A percentile compares a stretch with the other conserved stretches of the same genome.
Conservation (phyloP, 2,329 filamentous ascomycete genomes). For the Nothomitra cinnamomea region DNA sequence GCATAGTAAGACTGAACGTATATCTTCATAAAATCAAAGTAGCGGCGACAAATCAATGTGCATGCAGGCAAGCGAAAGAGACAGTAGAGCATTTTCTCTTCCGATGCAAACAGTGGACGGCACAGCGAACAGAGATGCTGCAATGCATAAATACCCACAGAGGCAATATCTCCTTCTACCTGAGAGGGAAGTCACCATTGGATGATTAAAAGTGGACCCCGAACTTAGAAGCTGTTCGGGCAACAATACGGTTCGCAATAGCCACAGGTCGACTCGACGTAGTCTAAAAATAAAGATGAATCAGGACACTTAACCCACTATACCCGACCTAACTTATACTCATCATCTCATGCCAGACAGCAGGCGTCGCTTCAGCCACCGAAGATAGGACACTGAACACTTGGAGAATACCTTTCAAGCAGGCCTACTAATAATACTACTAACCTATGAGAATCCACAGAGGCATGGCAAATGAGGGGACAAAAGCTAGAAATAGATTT, state of each 20-base stretch:
- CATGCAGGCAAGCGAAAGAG: too few relatives aligned
- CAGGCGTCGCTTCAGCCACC: too few relatives aligned
- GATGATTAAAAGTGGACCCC: background rate
- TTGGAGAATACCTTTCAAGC: constrained; percentile 21
- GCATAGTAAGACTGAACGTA: too few relatives aligned
- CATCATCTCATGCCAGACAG: too few relatives aligned
- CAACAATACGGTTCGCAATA: background rate
- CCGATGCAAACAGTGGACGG: background rate
- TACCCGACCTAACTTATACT: background rate
- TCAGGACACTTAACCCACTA: background rate
- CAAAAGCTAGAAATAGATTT: constrained; percentile 11
- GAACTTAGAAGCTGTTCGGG: too few relatives aligned
- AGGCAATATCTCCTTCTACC: background rate
- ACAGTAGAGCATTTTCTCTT: background rate
- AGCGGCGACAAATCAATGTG: too few relatives aligned
- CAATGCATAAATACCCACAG: background rate
- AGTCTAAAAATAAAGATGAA: background rate
- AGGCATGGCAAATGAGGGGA: constrained; percentile 12
- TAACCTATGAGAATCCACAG: constrained; percentile 13
- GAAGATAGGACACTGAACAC: constrained; percentile 21
- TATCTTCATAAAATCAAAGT: too few relatives aligned
- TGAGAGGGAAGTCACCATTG: background rate
- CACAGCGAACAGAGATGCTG: background rate
- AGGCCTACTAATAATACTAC: constrained; percentile 17
- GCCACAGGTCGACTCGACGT: background rate